A percentile compares a stretch with the other conserved stretches of the same genome.
phyloP scores from a whole-genome alignment of 2,329 filamentous ascomycete species.

The Claviceps citrina region DNA sequence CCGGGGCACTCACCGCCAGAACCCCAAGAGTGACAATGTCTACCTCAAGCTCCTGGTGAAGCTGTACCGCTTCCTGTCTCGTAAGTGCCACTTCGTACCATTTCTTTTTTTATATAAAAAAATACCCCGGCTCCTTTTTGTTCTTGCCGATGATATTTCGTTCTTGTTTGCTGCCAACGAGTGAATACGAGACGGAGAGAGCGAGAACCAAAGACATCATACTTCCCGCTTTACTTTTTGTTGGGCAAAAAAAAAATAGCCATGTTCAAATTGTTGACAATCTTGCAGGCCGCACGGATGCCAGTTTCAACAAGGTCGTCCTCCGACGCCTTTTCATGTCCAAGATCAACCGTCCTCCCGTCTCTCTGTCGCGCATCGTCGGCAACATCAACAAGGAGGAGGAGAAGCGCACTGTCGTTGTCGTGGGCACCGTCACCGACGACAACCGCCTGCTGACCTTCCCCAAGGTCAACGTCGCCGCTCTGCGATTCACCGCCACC shows the following conservation, averaged over 20 bases:
- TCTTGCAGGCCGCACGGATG: conserved; percentile 71
- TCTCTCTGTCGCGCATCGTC: conserved; percentile 84
- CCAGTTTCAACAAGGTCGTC: conserved; percentile 96
- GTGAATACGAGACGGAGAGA: background rate
- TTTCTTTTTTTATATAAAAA: background rate
- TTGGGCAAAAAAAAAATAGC: too few relatives aligned
- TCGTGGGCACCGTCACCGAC: conserved; percentile 92
- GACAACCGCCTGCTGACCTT: conserved; percentile 86
- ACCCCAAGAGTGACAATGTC: conserved; percentile 95
- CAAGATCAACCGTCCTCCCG: conserved; percentile 91
- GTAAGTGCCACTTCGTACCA: conserved; percentile 32
- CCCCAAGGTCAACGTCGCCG: conserved; percentile 86
- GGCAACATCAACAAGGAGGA: conserved; percentile 49
- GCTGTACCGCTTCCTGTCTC: conserved; percentile 92
- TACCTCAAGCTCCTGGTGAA: conserved; percentile 96
- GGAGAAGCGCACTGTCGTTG: conserved; percentile 75
- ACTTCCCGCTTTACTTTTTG: too few relatives aligned
- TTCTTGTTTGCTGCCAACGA: too few relatives aligned
- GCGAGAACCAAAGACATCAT: too few relatives aligned
- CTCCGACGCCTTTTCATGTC: conserved; percentile 97
- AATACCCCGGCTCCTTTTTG: too few relatives aligned
- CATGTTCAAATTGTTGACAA: conserved; percentile 3
- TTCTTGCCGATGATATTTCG: too few relatives aligned
- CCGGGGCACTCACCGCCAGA: conserved; percentile 68
- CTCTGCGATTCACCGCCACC: conserved; percentile 90